phyloP scores from a whole-genome alignment of 2,329 filamentous ascomycete genomes.

The Colletotrichum agaves region DNA sequence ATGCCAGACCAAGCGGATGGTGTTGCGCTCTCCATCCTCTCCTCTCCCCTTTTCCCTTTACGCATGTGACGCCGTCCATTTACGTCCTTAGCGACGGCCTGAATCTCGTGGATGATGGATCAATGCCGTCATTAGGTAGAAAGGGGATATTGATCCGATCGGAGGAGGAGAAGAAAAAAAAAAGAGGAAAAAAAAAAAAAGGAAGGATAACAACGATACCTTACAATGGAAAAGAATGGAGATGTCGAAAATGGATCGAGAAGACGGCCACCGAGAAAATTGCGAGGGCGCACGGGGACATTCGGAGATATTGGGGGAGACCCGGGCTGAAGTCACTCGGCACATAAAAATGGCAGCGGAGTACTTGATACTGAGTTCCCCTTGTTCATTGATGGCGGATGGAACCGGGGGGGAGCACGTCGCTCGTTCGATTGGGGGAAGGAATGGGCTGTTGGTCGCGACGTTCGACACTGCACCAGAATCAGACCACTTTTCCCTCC shows the following conservation, averaged over 20 bases:
- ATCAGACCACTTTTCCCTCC: conserved; percentile 33
- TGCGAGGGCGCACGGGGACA: conserved; percentile 25
- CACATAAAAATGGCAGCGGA: neutral
- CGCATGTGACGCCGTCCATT: neutral
- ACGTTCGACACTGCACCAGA: conserved; percentile 30
- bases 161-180: neutral
- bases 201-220: neutral
- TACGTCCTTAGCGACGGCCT: neutral
- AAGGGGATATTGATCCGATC: neutral
- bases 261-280: conserved; percentile 29
- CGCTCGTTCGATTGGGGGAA: conserved; percentile 29
- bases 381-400: conserved; percentile 4
- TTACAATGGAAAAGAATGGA: conserved; percentile 9
- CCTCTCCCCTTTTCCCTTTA: neutral
- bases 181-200: neutral
- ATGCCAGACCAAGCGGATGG: neutral
- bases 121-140: neutral
- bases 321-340: neutral
- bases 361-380: neutral
- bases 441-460: conserved; percentile 21
- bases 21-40: neutral
- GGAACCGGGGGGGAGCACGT: neutral
- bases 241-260: conserved; percentile 23
- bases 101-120: neutral
- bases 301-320: conserved; percentile 1